Evolutionary conservation across 2,329 filamentous ascomycete genomes (phyloP), one percentile per base, ranked within the genome.

Genomic region (Aspergillus ustus): DNA sequence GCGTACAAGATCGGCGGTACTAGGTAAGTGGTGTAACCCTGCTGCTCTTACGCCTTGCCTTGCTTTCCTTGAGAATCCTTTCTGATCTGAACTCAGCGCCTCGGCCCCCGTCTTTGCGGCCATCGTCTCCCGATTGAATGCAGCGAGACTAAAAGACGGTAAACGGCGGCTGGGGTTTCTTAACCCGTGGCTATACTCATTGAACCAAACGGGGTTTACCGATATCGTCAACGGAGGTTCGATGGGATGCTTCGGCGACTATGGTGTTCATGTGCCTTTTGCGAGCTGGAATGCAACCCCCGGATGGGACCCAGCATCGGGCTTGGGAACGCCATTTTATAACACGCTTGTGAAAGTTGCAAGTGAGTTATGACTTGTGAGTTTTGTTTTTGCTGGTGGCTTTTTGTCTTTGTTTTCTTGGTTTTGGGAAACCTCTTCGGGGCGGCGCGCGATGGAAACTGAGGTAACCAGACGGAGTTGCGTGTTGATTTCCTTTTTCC

Each of bases 101-200:
- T 83, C 89, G 2, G 78, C 85, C 0, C 90, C 90, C 0, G 78
- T 87, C 0, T 83, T 89, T 53, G 87, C 88, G 0, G 83, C 83
- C 15, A 82, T 92, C 64, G 77, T 92, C 52, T 82, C 85, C 0
- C 81, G 90, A 43, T 73, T 92, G 54, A 91, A 91, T 70, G 85
- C 88, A 62, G 83, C 85, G 22, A 80, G 87, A 34, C 74, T 90
- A 52, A 77, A 82, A 17, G 77, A 78, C n/a, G 84, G 85, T 1
- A 82, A 82, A 70, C 72, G 82, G 7, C 69, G 78, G 0, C 74
- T 89, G 67, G 86, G 87, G 1, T 89, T 87, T 68, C 72, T 89
- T 28, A 89, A 89, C 71, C 86, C 86, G 1, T 87, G 84, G 83
- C 74, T 89, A 17, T 89, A 88, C 67, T 74, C 73, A 25, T 63